Evolutionary conservation across 2,329 filamentous ascomycete species (phyloP), one percentile per base, ranked within the genome.

Genomic region (Cadophora sp.): DNA sequence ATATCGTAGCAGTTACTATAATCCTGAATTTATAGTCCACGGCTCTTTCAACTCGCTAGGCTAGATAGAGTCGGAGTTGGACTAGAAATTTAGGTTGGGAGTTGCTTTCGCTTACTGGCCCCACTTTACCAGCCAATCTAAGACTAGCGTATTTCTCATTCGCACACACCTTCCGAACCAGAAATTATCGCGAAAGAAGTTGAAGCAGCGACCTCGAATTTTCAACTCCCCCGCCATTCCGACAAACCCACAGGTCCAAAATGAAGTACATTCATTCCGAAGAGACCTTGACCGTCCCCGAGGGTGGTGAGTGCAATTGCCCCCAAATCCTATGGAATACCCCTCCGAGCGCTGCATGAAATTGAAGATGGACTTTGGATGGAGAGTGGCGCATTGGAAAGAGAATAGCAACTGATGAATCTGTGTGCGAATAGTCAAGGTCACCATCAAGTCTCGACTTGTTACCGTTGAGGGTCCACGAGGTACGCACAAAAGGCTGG

Each of bases 251-350:
- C 66, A 72, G 69, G 74, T 68, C 85, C 91, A 97, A 92, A 86
- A 98, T 98, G 96, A 96, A 92, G 89, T 98, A 97, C 93, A 97
- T 99, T 87, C 94, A 97, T 89, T 97, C 93, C 81, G 88, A 95
- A 87, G 95, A 99, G 90, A 87, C 89, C 85, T 88, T 99, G 86
- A 89, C 90, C 80, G 93, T 99, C 85, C 96, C 96, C 80, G 93
- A 97, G 84, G 93, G 94, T 87, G 94, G 94, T 97, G 90, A 85
- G 93, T 92, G 20, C 67, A 68, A 66, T 66, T 67, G 16, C 45
- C 56, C 27, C 30, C 24, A 53, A 43, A 62, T 59, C 24, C 5
- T 22, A 8, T 39, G 62, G 30, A 56, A 27, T 45, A 27, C 33
- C 39, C 36, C 36, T 50, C 48, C 39, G 47, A 63, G 39, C 20